Evolutionary conservation across 2,329 filamentous ascomycete genomes (phyloP).

Genomic region (Aspergillus sojae): DNA sequence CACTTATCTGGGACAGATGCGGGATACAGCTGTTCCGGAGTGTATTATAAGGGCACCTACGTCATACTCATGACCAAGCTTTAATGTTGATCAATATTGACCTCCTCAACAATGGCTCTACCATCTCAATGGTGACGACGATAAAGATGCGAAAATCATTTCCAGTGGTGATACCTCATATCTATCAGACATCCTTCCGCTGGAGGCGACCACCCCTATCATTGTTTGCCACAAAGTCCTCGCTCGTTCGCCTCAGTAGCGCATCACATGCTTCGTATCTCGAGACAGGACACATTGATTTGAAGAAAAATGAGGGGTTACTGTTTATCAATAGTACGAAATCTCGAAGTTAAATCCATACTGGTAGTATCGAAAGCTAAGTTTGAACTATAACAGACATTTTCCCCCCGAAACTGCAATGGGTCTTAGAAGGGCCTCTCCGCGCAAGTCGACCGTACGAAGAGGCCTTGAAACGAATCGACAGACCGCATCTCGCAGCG

Average conservation of each 20-base stretch:
- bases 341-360: neutral
- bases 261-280: conserved; percentile 56
- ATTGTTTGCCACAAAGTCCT: neutral
- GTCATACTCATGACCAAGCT: neutral
- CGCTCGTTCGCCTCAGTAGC: conserved; percentile 5
- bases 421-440: conserved; percentile 59
- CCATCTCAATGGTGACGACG: neutral
- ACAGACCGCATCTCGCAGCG: conserved; percentile 54
- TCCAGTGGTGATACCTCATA: conserved; percentile 13
- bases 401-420: conserved; percentile 76
- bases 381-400: conserved; percentile 60
- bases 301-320: conserved; percentile 75
- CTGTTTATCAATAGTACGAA: conserved; percentile 83
- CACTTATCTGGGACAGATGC: neutral
- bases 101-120: neutral
- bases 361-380: conserved; percentile 11
- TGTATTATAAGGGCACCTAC: neutral
- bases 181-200: conserved; percentile 4
- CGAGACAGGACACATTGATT: conserved; percentile 79
- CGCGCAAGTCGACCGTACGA: conserved; percentile 49
- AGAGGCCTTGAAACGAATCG: conserved; percentile 54
- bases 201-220: conserved; percentile 4
- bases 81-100: neutral
- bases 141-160: conserved; percentile 27
- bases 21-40: neutral